A percentile compares a stretch with the other conserved stretches of the same genome.
phyloP scores from a whole-genome alignment of 495 filamentous ascomycete species.

The Xylaria acuta region DNA sequence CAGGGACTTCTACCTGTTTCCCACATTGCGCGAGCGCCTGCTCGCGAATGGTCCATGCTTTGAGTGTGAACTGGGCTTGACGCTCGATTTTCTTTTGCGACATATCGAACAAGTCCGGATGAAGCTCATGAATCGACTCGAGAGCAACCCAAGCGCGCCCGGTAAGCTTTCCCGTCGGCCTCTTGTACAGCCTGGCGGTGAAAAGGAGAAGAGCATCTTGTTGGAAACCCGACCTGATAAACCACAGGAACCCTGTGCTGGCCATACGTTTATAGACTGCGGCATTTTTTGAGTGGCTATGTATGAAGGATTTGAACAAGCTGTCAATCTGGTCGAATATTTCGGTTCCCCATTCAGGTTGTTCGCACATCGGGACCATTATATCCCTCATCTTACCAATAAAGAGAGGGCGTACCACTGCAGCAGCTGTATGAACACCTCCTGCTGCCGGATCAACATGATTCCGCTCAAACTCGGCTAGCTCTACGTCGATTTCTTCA shows the following conservation, averaged over 20 bases:
- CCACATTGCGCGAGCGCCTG: conserved; percentile 31
- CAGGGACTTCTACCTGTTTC: conserved; percentile 34
- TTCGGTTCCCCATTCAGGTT: conserved; percentile 43
- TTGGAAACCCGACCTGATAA: conserved; percentile 50
- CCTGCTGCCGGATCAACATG: conserved; percentile 62
- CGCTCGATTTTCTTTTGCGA: conserved; percentile 45
- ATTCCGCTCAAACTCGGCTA: conserved; percentile 55
- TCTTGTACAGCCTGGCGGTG: conserved; percentile 52
- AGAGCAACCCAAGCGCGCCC: conserved; percentile 57
- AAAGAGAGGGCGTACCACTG: conserved; percentile 51
- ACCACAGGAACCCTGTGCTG: conserved; percentile 54
- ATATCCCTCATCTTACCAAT: conserved; percentile 48
- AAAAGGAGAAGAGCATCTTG: conserved; percentile 56
- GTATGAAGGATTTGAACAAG: conserved; percentile 48
- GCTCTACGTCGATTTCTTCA: conserved; percentile 45
- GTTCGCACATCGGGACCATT: conserved; percentile 44
- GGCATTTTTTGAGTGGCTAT: conserved; percentile 46
- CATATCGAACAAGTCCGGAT: conserved; percentile 50
- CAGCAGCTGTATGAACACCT: conserved; percentile 60
- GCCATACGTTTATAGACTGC: conserved; percentile 40
- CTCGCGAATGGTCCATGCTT: conserved; percentile 52
- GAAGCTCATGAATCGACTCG: conserved; percentile 43
- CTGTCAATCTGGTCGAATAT: conserved; percentile 47
- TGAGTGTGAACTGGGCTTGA: conserved; percentile 47
- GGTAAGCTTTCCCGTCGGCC: conserved; percentile 52